Evolutionary conservation across 495 filamentous ascomycete genomes (phyloP).

Genomic region (Aspergillus haitiensis): DNA sequence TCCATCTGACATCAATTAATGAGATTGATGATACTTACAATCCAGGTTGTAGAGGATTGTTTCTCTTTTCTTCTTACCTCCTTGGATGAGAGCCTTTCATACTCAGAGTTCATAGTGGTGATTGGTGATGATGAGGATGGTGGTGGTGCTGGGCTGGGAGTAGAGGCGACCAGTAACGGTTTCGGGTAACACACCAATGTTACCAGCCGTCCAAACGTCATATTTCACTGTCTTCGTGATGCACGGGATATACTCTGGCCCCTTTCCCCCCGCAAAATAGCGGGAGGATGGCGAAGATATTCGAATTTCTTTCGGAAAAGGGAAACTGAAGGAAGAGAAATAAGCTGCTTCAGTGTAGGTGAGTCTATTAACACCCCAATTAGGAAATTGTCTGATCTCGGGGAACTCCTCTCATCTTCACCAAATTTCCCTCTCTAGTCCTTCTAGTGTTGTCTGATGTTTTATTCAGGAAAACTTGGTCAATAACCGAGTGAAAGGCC

Average conservation of each 20-base stretch:
- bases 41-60: too few species aligned
- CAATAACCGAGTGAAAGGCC: constrained; percentile 9
- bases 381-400: constrained; percentile 15
- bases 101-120: too few species aligned
- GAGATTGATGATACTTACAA: too few species aligned
- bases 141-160: too few species aligned
- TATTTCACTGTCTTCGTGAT: neutral
- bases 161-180: neutral
- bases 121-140: too few species aligned
- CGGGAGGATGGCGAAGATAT: neutral
- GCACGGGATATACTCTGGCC: neutral
- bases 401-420: neutral
- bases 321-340: neutral
- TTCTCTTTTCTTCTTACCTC: too few species aligned
- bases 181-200: neutral
- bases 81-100: too few species aligned
- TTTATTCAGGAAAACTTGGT: constrained; percentile 7
- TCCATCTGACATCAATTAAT: too few species aligned
- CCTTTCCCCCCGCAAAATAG: neutral
- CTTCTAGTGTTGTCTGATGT: neutral
- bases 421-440: neutral
- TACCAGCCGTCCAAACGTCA: neutral
- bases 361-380: constrained; percentile 21
- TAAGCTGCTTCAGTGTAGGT: neutral
- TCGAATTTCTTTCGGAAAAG: neutral